Conservation (phyloP, 305 asterid species). For the Rubia tinctorum region DNA sequence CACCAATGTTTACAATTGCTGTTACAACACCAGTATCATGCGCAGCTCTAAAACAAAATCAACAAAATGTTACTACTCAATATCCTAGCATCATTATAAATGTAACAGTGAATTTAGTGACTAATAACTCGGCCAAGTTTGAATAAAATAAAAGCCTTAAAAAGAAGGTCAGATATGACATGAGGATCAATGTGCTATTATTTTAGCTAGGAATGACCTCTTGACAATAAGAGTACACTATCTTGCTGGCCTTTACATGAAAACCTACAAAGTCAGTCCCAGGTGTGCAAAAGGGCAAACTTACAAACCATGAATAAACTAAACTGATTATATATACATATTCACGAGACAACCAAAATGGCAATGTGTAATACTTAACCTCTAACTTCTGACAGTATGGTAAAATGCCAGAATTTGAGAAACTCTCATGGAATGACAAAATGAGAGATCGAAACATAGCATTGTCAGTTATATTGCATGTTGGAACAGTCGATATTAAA, state of each 20-base stretch:
- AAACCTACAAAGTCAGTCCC: not conserved
- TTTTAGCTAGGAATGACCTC: not conserved
- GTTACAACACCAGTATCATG: constrained; percentile 87
- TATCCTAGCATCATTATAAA: not conserved
- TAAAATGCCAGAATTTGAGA: too few relatives aligned
- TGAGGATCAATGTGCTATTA: not conserved
- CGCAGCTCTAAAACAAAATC: constrained; percentile 59
- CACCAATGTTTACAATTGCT: constrained; percentile 81
- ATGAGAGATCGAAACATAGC: too few relatives aligned
- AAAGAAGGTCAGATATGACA: too few relatives aligned
- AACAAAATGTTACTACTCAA: constrained; percentile 8
- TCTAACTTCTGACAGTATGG: too few relatives aligned
- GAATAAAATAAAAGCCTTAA: not conserved
- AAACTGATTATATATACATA: too few relatives aligned
- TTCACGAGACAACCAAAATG: too few relatives aligned
- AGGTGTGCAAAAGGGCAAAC: not conserved
- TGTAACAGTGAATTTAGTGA: not conserved
- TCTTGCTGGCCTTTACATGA: not conserved
- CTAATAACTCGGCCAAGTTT: not conserved
- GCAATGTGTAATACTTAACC: too few relatives aligned
- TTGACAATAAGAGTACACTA: not conserved
- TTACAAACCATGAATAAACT: not conserved
- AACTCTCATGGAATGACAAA: too few relatives aligned
- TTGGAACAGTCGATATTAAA: too few relatives aligned
- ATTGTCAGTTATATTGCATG: too few relatives aligned